Conservation (phyloP, 1,139 yeast genomes). For the Zygosaccharomyces pseudobailii region DNA sequence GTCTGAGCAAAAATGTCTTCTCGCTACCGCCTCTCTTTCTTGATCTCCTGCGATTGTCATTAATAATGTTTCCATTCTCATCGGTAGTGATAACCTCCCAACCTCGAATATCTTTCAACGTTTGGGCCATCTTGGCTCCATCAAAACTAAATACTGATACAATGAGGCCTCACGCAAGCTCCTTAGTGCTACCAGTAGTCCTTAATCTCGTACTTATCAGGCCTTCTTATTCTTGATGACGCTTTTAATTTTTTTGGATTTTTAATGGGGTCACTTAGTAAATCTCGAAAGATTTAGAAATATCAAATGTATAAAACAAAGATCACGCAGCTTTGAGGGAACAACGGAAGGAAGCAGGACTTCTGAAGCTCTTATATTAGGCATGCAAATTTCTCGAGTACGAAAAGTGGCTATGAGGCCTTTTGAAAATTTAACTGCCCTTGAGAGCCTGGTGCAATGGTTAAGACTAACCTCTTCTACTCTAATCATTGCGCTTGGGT, state of each 20-base stretch:
- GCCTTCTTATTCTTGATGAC: not conserved
- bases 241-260: not conserved
- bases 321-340: not conserved
- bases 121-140: constrained; percentile 22
- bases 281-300: not conserved
- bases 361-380: not conserved
- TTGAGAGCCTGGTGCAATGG: constrained; percentile 22
- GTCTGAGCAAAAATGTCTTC: constrained; percentile 15
- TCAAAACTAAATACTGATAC: not conserved
- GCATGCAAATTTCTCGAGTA: constrained; percentile 10
- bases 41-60: constrained; percentile 21
- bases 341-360: not conserved
- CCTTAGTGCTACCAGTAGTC: not conserved
- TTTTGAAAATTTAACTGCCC: constrained; percentile 22
- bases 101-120: constrained; percentile 23
- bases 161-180: not conserved
- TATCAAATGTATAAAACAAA: not conserved
- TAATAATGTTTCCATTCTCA: constrained; percentile 23
- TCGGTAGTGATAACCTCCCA: constrained; percentile 32
- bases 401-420: constrained; percentile 12
- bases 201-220: not conserved
- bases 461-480: constrained; percentile 22
- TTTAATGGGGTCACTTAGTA: not conserved
- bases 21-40: constrained; percentile 20
- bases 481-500: constrained; percentile 18